phyloP scores from a whole-genome alignment of 73 alveolate genomes.

The Blepharisma japonicum region DNA sequence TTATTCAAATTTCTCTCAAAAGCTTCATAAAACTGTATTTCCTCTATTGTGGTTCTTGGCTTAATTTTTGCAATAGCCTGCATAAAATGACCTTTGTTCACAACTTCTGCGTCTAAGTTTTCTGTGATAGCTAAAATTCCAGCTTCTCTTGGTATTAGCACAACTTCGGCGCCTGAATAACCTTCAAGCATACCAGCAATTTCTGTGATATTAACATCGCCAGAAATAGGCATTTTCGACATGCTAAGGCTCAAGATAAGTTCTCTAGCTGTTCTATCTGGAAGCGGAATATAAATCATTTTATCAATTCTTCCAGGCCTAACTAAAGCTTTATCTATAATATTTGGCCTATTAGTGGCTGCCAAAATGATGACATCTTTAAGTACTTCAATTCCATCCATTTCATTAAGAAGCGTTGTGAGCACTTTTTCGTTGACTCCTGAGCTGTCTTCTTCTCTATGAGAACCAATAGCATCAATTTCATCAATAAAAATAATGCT shows the following conservation, averaged over 20 bases:
- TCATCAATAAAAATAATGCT: slow-evolving; percentile 97
- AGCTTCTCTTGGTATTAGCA: slow-evolving; percentile 92
- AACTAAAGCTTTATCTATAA: slow-evolving; percentile 74
- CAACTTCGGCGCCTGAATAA: slow-evolving; percentile 95
- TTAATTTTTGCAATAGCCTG: slow-evolving; percentile 59
- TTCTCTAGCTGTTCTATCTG: slow-evolving; percentile 87
- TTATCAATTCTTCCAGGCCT: slow-evolving; percentile 91
- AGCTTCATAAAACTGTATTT: slow-evolving; percentile 53
- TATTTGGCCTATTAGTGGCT: slow-evolving; percentile 97
- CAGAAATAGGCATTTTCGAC: slow-evolving; percentile 78
- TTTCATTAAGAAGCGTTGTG: slow-evolving; percentile 92
- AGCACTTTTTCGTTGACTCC: slow-evolving; percentile 82
- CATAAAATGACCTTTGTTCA: slow-evolving; percentile 46
- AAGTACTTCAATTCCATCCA: slow-evolving; percentile 94
- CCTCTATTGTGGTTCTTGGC: slow-evolving; percentile 54
- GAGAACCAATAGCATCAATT: slow-evolving; percentile 95
- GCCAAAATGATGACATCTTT: slow-evolving; percentile 80
- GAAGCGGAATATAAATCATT: slow-evolving; percentile 97
- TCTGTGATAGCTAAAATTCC: slow-evolving; percentile 89
- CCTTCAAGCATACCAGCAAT: slow-evolving; percentile 61
- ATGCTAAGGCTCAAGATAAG: slow-evolving; percentile 92
- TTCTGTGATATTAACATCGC: slow-evolving; percentile 53
- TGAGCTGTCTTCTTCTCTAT: slow-evolving; percentile 59
- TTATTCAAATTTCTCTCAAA: slow-evolving; percentile 28
- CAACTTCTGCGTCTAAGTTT: slow-evolving; percentile 59